Evolutionary conservation across 73 alveolate species (phyloP), one percentile per base, ranked within the genome.

Genomic region (Uronychia binucleata): DNA sequence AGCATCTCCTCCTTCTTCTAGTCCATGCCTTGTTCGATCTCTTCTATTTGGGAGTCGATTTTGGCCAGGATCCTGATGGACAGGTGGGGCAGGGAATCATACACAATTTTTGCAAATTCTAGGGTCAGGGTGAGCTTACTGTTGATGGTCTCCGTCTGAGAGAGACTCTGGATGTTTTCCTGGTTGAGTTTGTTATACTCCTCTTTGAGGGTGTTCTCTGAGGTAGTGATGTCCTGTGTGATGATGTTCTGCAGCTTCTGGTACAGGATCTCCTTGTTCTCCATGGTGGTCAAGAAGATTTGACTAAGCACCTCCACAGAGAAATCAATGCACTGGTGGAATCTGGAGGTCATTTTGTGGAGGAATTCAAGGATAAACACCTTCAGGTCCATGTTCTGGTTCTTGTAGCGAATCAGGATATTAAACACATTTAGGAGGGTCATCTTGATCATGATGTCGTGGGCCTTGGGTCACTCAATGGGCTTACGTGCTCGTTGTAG

Each of bases 371-470:
- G 34, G 58, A 87, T 35, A 86, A 87, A 87, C 57, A 29, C 79
- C 57, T 74, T 87, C 32, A 87, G 58, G 58, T 87, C 93, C 33
- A 30, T 28, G 31, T 30, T 80, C 13, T 80, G 58, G 27, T 77
- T 25, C 57, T 79, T 33, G 33, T 87, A 57, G 75, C 77, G 77
- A 26, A 81, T 74, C 5, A 87, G 82, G 30, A 87, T 87, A 77
- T 87, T 79, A 30, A 85, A 79, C 14, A 87, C 89, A 74, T 87
- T 87, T 30, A 87, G 57, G 30, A 87, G 79, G 0, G 81, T 84
- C 86, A 87, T 79, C 58, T 74, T 80, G 0, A 80, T 33, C 25
- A 87, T 27, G 58, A 75, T 75, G 58, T 75, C 81, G 31, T 87
- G 78, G 19, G 58, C n/a, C 67, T 46, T 19, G n/a, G 19, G 19